Evolutionary conservation across 805 yeast genomes (phyloP).

Genomic region (Priceomyces fermenticarens): DNA sequence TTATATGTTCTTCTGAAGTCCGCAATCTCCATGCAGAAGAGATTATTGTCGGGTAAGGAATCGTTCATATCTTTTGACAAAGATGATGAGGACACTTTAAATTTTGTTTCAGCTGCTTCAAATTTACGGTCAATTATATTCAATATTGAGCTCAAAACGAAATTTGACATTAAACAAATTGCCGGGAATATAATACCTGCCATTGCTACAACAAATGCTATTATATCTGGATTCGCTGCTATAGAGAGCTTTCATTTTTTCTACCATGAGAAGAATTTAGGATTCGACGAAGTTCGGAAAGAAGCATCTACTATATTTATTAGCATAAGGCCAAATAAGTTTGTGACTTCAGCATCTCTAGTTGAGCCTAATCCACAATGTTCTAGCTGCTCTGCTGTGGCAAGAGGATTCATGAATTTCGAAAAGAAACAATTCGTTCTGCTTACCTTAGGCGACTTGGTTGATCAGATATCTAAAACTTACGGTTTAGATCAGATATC

Average conservation of each 20-base stretch:
- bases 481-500: conserved; percentile 56
- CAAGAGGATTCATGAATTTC: conserved; percentile 49
- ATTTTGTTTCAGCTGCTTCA: conserved; percentile 84
- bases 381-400: conserved; percentile 56
- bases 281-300: conserved; percentile 21
- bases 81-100: conserved; percentile 88
- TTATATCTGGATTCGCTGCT: conserved; percentile 86
- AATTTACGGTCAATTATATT: conserved; percentile 73
- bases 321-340: conserved; percentile 52
- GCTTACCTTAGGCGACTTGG: conserved; percentile 47
- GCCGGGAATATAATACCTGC: conserved; percentile 99
- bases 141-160: conserved; percentile 64
- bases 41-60: conserved; percentile 39
- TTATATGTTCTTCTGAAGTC: conserved; percentile 55
- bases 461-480: conserved; percentile 45
- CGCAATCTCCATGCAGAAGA: conserved; percentile 45
- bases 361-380: conserved; percentile 69
- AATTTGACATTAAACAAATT: conserved; percentile 87
- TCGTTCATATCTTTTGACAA: conserved; percentile 71
- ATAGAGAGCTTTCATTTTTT: conserved; percentile 63
- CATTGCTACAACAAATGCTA: conserved; percentile 95
- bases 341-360: conserved; percentile 61
- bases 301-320: conserved; percentile 34
- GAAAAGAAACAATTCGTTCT: conserved; percentile 18
- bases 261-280: conserved; percentile 21